phyloP scores from a whole-genome alignment of 75 land plant genomes.

The Adiantum capillusveneris region DNA sequence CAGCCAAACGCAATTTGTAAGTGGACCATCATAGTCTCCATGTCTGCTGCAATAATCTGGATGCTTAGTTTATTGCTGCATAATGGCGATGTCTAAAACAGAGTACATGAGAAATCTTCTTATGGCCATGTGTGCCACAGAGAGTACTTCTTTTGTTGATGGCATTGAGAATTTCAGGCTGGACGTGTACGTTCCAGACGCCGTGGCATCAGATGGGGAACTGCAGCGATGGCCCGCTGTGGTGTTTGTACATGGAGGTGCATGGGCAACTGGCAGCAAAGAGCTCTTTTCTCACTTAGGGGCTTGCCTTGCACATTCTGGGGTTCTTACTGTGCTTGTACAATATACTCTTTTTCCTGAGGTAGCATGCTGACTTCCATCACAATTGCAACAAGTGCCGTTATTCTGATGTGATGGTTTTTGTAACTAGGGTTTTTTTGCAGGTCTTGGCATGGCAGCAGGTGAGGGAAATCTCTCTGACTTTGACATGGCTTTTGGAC shows the following conservation, averaged over 20 bases:
- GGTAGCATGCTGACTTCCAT: slow-evolving; percentile 1
- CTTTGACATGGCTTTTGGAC: slow-evolving; percentile 20
- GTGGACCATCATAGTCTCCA: no score
- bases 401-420: neutral
- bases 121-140: no score
- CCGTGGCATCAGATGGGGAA: neutral
- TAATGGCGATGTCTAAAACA: no score
- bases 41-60: no score
- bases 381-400: no score
- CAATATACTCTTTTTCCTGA: slow-evolving; percentile 21
- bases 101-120: no score
- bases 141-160: no score
- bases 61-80: no score
- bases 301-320: slow-evolving; percentile 11
- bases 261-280: slow-evolving; percentile 19
- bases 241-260: slow-evolving; percentile 22
- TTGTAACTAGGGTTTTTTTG: no score
- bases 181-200: no score
- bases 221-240: slow-evolving; percentile 5
- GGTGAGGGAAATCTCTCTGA: slow-evolving; percentile 15
- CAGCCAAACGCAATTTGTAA: no score
- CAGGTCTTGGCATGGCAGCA: slow-evolving; percentile 17
- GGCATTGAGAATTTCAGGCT: no score
- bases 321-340: slow-evolving; percentile 15
- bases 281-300: slow-evolving; percentile 13